These are phyloP conservation scores for Scleromitrula shiraiana DNA, from an alignment of 2,329 filamentous ascomycete genomes.

Conservation along the genomic window DNA sequence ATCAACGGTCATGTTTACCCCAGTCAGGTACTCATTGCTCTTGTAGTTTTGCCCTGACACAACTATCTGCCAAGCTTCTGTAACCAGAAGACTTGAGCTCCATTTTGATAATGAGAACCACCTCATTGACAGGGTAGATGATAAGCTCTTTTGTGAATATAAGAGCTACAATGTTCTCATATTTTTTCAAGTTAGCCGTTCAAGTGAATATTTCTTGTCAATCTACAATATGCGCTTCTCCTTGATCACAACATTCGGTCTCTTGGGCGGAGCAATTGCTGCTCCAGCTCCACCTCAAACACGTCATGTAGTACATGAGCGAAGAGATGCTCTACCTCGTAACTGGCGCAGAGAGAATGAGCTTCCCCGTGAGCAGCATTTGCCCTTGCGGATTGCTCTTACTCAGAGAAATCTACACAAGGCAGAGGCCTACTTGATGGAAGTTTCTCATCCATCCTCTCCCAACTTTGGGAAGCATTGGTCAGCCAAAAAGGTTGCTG, in stretches of 20 bases:
- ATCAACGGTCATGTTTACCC: not conserved
- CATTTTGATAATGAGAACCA: not conserved
- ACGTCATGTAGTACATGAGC: constrained; percentile 13
- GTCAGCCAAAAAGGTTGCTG: constrained; percentile 12
- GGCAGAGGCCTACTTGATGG: constrained; percentile 35
- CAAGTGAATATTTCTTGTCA: not conserved
- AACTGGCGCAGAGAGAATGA: constrained; percentile 11
- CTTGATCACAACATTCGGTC: constrained; percentile 2
- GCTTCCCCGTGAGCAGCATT: constrained; percentile 6
- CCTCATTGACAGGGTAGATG: not conserved
- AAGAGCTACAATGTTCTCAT: constrained; percentile 1
- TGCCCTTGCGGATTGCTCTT: constrained; percentile 33
- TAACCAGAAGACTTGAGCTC: not conserved
- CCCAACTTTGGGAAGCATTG: constrained; percentile 11
- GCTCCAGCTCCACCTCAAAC: constrained; percentile 7
- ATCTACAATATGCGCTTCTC: constrained; percentile 8
- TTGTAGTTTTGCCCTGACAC: not conserved
- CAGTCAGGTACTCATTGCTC: not conserved
- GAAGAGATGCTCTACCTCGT: constrained; percentile 6
- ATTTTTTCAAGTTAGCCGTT: not conserved
- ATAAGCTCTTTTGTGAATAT: constrained; percentile 5
- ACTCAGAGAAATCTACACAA: constrained; percentile 38
- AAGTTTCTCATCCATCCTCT: constrained; percentile 31
- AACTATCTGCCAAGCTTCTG: not conserved
- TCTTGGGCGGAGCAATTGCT: constrained; percentile 7